Conservation (phyloP, 805 yeast species). For the Ogataea wickerhamii region DNA sequence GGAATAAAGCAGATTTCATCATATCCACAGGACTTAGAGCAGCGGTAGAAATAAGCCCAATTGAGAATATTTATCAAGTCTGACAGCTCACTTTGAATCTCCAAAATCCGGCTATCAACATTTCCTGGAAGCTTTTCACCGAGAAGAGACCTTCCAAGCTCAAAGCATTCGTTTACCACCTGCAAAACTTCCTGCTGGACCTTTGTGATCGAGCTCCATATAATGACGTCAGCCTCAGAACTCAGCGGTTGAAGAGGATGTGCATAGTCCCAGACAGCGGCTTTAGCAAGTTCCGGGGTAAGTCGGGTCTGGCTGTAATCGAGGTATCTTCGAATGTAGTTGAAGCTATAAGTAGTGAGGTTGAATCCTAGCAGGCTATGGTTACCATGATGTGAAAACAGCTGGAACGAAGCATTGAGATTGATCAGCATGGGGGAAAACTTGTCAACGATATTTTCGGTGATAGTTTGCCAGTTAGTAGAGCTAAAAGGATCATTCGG, state of each 20-base stretch:
- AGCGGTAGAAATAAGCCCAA: slow-evolving; percentile 44
- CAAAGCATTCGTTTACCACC: slow-evolving; percentile 35
- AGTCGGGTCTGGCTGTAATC: slow-evolving; percentile 19
- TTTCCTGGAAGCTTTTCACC: slow-evolving; percentile 11
- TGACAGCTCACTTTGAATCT: slow-evolving; percentile 5
- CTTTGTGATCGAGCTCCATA: slow-evolving; percentile 45
- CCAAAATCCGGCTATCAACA: slow-evolving; percentile 16
- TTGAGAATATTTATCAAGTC: slow-evolving; percentile 29
- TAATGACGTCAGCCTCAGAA: slow-evolving; percentile 42
- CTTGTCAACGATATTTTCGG: slow-evolving; percentile 46
- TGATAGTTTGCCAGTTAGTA: slow-evolving; percentile 54
- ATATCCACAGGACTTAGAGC: slow-evolving; percentile 39
- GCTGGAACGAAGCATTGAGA: slow-evolving; percentile 37
- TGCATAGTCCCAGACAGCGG: slow-evolving; percentile 45
- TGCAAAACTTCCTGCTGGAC: slow-evolving; percentile 39
- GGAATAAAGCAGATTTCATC: slow-evolving; percentile 56
- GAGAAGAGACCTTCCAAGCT: slow-evolving; percentile 28
- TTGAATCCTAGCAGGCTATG: slow-evolving; percentile 26
- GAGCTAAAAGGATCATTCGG: slow-evolving; percentile 39
- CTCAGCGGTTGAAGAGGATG: slow-evolving; percentile 38
- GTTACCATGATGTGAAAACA: slow-evolving; percentile 14
- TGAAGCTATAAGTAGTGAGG: slow-evolving; percentile 39
- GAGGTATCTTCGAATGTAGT: slow-evolving; percentile 44
- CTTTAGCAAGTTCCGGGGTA: slow-evolving; percentile 18
- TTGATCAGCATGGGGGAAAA: slow-evolving; percentile 48